A percentile compares a stretch with the other conserved stretches of the same genome.
Evolutionary conservation across 2,329 filamentous ascomycete genomes (phyloP).

Genomic region (Cladosporium sp.): DNA sequence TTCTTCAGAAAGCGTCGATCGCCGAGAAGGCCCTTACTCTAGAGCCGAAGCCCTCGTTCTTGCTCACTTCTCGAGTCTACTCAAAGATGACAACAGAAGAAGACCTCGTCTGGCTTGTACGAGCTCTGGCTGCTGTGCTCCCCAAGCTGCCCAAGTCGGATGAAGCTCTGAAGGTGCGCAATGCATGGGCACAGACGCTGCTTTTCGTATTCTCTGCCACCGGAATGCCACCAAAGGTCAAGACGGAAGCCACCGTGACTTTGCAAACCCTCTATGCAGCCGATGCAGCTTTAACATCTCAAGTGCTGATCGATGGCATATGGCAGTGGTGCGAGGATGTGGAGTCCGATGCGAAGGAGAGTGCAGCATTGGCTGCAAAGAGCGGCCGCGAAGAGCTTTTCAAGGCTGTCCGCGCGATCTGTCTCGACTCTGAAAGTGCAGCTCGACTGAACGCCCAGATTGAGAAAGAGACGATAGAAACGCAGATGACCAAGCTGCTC

Average conservation of each 20-base stretch:
- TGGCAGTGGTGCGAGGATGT: constrained; percentile 71
- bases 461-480: constrained; percentile 50
- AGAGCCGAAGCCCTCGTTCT: constrained; percentile 78
- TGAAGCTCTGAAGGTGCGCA: constrained; percentile 17
- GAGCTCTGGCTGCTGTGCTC: constrained; percentile 60
- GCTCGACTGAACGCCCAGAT: constrained; percentile 38
- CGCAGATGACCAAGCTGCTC: constrained; percentile 69
- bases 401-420: constrained; percentile 56
- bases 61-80: constrained; percentile 79
- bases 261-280: constrained; percentile 61
- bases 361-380: constrained; percentile 59
- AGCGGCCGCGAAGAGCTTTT: constrained; percentile 60
- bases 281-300: constrained; percentile 52
- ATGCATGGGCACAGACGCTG: constrained; percentile 70
- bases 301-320: constrained; percentile 62
- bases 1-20: constrained; percentile 58
- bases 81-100: constrained; percentile 68
- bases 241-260: constrained; percentile 55
- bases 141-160: constrained; percentile 47
- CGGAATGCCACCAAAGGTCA: constrained; percentile 54
- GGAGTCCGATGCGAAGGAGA: constrained; percentile 72
- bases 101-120: constrained; percentile 71
- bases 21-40: constrained; percentile 59
- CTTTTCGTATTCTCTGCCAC: constrained; percentile 70
- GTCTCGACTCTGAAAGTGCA: constrained; percentile 49